Percentiles rank a stretch among this genome's conserved stretches.
phyloP scores from a whole-genome alignment of 1,284 basidiomycete genomes.

The Rhodotorula sp. region DNA sequence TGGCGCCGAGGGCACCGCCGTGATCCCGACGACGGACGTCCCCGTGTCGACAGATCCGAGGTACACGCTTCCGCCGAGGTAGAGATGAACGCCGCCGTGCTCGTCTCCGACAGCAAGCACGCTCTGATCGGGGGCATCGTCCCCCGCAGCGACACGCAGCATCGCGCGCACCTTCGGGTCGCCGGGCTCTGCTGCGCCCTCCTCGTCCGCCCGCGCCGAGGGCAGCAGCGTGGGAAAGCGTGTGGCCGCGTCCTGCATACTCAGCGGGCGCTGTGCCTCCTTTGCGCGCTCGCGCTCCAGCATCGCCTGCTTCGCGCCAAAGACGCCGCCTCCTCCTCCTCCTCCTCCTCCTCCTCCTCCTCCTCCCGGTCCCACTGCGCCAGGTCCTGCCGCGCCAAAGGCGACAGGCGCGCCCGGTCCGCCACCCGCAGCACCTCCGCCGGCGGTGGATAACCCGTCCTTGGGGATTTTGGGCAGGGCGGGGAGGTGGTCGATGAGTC shows the following conservation, averaged over 20 bases:
- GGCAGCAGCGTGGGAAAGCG: constrained; percentile 27
- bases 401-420: background rate
- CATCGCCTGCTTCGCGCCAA: constrained; percentile 43
- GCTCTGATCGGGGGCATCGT: constrained; percentile 1
- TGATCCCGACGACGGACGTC: background rate
- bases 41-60: constrained; percentile 17
- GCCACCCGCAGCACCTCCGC: background rate
- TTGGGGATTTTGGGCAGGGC: constrained; percentile 27
- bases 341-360: constrained; percentile 16
- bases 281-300: constrained; percentile 33
- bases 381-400: background rate
- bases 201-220: background rate
- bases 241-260: background rate
- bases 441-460: constrained; percentile 1
- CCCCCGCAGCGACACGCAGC: background rate
- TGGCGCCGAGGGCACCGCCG: background rate
- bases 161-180: constrained; percentile 8
- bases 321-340: constrained; percentile 19
- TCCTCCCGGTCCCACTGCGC: background rate
- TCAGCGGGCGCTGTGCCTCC: constrained; percentile 29
- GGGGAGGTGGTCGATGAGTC: constrained; percentile 18
- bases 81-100: constrained; percentile 20
- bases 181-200: background rate
- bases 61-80: constrained; percentile 27
- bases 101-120: constrained; percentile 21